Conservation (phyloP, 1,284 basidiomycete genomes). For the Papiliotrema fonsecae region DNA sequence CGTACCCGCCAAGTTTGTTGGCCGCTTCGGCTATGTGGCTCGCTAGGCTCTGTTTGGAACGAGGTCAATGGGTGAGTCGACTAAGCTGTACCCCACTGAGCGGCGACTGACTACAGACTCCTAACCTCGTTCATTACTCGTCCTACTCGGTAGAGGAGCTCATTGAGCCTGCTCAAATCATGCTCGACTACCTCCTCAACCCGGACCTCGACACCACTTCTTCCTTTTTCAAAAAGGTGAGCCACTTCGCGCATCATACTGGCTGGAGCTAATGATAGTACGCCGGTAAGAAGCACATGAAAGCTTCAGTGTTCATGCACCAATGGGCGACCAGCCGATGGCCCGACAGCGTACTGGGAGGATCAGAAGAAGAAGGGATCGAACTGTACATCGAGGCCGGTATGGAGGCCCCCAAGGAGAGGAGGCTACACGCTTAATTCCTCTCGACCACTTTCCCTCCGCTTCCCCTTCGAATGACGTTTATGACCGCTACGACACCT, state of each 20-base stretch:
- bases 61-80: slow-evolving; percentile 73
- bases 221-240: slow-evolving; percentile 58
- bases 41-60: slow-evolving; percentile 75
- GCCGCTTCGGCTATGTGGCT: slow-evolving; percentile 90
- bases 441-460: too few species aligned
- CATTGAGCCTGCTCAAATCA: slow-evolving; percentile 80
- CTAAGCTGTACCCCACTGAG: not conserved
- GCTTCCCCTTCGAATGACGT: too few species aligned
- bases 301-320: slow-evolving; percentile 57
- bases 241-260: not conserved
- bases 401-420: slow-evolving; percentile 4
- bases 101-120: slow-evolving; percentile 54
- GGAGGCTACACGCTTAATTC: too few species aligned
- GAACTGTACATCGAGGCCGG: slow-evolving; percentile 19
- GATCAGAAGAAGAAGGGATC: slow-evolving; percentile 12
- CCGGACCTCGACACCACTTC: slow-evolving; percentile 59
- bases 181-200: slow-evolving; percentile 87
- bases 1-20: slow-evolving; percentile 74
- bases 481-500: too few species aligned
- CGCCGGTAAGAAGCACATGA: slow-evolving; percentile 76
- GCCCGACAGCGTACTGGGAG: slow-evolving; percentile 25
- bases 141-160: slow-evolving; percentile 80
- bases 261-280: slow-evolving; percentile 54
- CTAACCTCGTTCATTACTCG: slow-evolving; percentile 87
- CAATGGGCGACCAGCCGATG: slow-evolving; percentile 49